These are phyloP conservation scores for Ophiostoma quercus DNA, from an alignment of 2,329 filamentous ascomycete species.

Conservation along the genomic window DNA sequence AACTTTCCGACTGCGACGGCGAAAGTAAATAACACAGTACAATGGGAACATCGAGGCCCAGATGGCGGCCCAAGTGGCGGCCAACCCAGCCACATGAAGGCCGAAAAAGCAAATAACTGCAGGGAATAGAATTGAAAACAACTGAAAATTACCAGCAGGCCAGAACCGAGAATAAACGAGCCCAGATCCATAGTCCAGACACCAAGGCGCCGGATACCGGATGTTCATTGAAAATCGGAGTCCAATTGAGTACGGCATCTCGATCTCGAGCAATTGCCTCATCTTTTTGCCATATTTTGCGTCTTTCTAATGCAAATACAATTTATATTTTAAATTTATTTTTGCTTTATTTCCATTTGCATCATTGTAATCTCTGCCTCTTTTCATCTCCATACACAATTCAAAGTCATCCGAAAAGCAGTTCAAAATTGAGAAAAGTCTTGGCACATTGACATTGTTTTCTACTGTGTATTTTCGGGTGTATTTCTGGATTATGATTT, in stretches of 20 bases:
- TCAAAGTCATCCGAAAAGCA: not conserved
- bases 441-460: not conserved
- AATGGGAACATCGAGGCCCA: not conserved
- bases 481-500: not conserved
- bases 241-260: not conserved
- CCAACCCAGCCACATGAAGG: not conserved
- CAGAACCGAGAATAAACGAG: slow-evolving; percentile 8
- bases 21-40: not conserved
- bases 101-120: not conserved
- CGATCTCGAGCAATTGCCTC: not conserved
- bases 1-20: not conserved
- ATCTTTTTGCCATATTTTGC: not conserved
- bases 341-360: not conserved
- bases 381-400: not conserved
- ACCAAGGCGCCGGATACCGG: slow-evolving; percentile 12
- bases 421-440: not conserved
- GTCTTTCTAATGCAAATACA: not conserved
- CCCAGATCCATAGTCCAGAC: not conserved
- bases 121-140: not conserved
- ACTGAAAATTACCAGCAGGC: not conserved
- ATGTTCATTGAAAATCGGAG: not conserved
- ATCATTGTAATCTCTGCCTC: not conserved
- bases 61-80: not conserved
- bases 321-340: not conserved
- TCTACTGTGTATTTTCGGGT: not conserved